A percentile compares a stretch with the other conserved stretches of the same genome.
These are phyloP conservation scores for Didymella arachidicola DNA, from an alignment of 2,329 filamentous ascomycete species.

Conservation along the genomic window DNA sequence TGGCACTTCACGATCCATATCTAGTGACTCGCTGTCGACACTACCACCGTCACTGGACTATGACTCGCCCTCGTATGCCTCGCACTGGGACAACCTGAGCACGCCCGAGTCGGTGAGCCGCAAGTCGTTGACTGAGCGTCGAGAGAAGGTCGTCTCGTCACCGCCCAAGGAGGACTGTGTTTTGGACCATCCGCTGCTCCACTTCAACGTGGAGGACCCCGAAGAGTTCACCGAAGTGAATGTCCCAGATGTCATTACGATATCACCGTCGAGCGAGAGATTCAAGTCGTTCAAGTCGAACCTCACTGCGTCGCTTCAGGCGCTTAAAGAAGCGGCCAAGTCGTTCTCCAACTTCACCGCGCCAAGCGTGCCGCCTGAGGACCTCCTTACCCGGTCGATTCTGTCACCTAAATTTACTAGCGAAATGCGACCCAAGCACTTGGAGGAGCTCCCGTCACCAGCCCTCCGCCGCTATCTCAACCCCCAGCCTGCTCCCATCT, in stretches of 20 bases:
- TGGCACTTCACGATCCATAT: slow-evolving; percentile 58
- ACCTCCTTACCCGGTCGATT: slow-evolving; percentile 67
- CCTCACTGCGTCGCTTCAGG: slow-evolving; percentile 67
- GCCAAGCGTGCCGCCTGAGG: slow-evolving; percentile 62
- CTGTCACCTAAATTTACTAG: slow-evolving; percentile 66
- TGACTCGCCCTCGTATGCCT: slow-evolving; percentile 58
- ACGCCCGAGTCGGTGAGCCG: slow-evolving; percentile 45
- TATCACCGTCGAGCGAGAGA: slow-evolving; percentile 37
- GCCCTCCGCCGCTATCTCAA: slow-evolving; percentile 69
- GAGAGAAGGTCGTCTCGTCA: slow-evolving; percentile 57
- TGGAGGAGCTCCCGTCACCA: slow-evolving; percentile 62
- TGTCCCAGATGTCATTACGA: slow-evolving; percentile 33
- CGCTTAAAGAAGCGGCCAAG: slow-evolving; percentile 67
- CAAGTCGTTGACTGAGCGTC: slow-evolving; percentile 48
- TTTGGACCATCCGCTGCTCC: slow-evolving; percentile 65
- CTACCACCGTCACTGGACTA: slow-evolving; percentile 53
- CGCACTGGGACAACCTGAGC: slow-evolving; percentile 49
- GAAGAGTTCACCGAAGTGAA: slow-evolving; percentile 45
- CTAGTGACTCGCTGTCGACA: slow-evolving; percentile 65
- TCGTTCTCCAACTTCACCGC: slow-evolving; percentile 67
- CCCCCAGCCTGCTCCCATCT: slow-evolving; percentile 56
- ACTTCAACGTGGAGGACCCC: slow-evolving; percentile 47
- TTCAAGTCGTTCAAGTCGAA: slow-evolving; percentile 68
- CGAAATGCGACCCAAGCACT: slow-evolving; percentile 65
- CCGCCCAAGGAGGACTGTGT: slow-evolving; percentile 62